phyloP scores from a whole-genome alignment of 306 rosid species.

The Acacia confusa region DNA sequence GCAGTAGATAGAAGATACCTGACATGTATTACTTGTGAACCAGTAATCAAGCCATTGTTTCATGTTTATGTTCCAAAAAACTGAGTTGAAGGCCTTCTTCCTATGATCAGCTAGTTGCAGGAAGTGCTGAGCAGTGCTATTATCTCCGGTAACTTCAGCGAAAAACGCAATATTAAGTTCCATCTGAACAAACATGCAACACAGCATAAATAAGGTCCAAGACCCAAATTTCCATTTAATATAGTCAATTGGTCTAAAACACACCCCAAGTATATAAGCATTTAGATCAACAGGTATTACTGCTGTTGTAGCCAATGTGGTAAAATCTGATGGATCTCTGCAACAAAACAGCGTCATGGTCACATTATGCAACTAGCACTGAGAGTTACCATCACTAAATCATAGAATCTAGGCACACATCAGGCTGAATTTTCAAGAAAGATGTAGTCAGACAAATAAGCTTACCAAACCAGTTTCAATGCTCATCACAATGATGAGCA shows the following conservation, averaged over 20 bases:
- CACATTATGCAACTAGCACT: constrained; percentile 1
- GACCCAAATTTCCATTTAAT: constrained; percentile 18
- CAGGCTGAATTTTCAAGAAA: background rate
- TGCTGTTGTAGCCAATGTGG: constrained; percentile 84
- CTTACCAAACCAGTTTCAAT: too few relatives aligned
- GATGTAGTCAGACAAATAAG: background rate
- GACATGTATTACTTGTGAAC: constrained; percentile 44
- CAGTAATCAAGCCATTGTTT: constrained; percentile 92
- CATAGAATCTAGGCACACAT: background rate
- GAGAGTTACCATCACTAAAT: background rate
- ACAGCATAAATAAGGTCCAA: constrained; percentile 24
- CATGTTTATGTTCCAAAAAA: constrained; percentile 72
- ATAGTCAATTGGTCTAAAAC: constrained; percentile 27
- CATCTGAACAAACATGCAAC: constrained; percentile 56
- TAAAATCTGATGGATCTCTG: constrained; percentile 68
- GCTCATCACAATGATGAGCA: too few relatives aligned
- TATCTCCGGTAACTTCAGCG: constrained; percentile 69
- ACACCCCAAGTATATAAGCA: constrained; percentile 73
- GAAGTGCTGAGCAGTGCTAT: constrained; percentile 43
- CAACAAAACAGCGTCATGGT: constrained; percentile 30
- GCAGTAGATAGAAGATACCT: constrained; percentile 37
- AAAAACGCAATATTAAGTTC: constrained; percentile 75
- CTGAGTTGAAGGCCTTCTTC: constrained; percentile 57
- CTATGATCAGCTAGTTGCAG: constrained; percentile 54
- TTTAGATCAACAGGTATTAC: constrained; percentile 86